Base-by-base conservation (phyloP, 495 filamentous ascomycete genomes). In the Hypoxylon lienhwacheense region DNA sequence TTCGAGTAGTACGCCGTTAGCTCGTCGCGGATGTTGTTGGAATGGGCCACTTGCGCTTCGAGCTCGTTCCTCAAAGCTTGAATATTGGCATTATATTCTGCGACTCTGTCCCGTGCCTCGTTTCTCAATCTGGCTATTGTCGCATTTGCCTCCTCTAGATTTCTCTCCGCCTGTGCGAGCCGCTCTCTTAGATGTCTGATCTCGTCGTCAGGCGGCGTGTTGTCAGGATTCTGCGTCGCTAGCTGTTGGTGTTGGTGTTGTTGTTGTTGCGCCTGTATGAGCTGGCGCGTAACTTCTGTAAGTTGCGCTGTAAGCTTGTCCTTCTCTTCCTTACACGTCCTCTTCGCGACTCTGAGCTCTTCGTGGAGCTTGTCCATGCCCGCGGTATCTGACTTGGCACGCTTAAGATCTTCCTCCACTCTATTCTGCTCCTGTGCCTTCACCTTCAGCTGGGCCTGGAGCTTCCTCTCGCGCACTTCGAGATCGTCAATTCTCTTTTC, bases 401-500 rank as follows among this genome's bases (percentile, higher is more conserved):
- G 21, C 10, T 37, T 16, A 7, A 55, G 29, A 17, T 53, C 41
- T 1, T 47, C 33, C 15, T 42, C 10, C 7, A 11, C 11, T 6
- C 16, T 33, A 25, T 42, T 53, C 0, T 41, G 16, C 3, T 53
- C 34, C 10, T 41, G 26, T 16, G 24, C 39, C 37, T 5, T 53
- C 16, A 15, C 6, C 24, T 55, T 61, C 0, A 50, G 15, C 11
- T 49, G 29, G 7, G 49, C 31, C 16, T 55, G 43, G 10, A 60
- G 44, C 12, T 60, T 50, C 15, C 24, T 35, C 12, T 59, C 55
- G 4, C 26, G 33, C 19, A 22, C 35, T 12, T 42, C 24, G 4
- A 59, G 55, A 14, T 2, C 15, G 2, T 40, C 12, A 7, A 22
- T 5, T 11, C 14, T 46, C 7, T 6, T 3, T 7, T 40, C 32